phyloP scores from a whole-genome alignment of 306 rosid species.

The Elaeagnus macrophylla region DNA sequence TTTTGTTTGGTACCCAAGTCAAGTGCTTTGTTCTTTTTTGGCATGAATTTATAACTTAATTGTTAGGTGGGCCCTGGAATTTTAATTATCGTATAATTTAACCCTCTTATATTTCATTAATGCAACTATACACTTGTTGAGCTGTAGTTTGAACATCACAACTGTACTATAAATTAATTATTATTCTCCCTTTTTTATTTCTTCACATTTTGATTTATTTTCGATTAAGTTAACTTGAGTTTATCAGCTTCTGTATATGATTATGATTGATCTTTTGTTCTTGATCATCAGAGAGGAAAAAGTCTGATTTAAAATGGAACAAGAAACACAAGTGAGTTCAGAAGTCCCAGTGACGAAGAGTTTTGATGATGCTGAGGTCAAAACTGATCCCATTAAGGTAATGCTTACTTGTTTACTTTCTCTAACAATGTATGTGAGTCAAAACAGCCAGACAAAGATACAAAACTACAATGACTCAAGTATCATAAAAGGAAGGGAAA shows the following conservation, averaged over 20 bases:
- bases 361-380: slow-evolving; percentile 33
- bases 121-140: too few species aligned
- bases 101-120: too few species aligned
- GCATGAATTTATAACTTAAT: background rate
- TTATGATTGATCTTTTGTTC: background rate
- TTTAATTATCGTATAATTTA: background rate
- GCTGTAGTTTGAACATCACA: too few species aligned
- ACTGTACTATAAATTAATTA: too few species aligned
- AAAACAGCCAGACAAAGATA: background rate
- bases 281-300: slow-evolving; percentile 14
- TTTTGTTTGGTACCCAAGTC: slow-evolving; percentile 6
- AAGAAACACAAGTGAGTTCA: slow-evolving; percentile 37
- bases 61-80: background rate
- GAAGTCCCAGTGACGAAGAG: slow-evolving; percentile 46
- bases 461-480: background rate
- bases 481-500: background rate
- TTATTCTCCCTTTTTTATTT: too few species aligned
- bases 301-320: slow-evolving; percentile 49
- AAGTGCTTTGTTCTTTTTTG: slow-evolving; percentile 8
- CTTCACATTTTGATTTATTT: too few species aligned
- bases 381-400: slow-evolving; percentile 49
- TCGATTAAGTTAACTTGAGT: too few species aligned
- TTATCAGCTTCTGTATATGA: background rate
- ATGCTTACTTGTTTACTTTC: background rate
- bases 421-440: background rate